These are phyloP conservation scores for Allium cepa DNA, from an alignment of 106 monocot species.

Conservation along the genomic window DNA sequence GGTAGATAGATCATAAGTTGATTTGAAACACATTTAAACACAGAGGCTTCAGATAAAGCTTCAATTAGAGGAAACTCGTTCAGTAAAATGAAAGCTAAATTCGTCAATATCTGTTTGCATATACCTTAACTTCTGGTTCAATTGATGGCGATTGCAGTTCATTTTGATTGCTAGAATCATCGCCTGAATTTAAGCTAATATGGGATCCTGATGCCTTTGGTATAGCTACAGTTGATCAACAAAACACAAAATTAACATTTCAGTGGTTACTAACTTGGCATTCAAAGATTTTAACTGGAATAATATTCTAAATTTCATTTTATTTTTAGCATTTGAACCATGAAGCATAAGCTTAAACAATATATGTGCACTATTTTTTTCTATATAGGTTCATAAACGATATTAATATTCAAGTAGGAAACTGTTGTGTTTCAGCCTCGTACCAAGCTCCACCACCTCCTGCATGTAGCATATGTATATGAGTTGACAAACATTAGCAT, in stretches of 20 bases:
- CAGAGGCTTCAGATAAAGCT: no score
- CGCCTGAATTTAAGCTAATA: background rate
- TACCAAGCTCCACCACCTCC: no score
- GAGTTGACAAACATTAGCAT: no score
- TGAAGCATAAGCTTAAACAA: background rate
- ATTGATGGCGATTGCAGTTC: background rate
- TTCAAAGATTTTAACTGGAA: background rate
- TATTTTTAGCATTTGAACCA: background rate
- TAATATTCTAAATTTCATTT: background rate
- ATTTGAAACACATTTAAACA: no score
- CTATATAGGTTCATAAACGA: background rate
- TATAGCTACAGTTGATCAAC: background rate
- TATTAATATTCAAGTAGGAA: background rate
- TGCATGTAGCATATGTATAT: no score
- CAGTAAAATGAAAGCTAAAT: no score
- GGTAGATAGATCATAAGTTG: no score
- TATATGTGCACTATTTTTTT: background rate
- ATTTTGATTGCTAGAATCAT: background rate
- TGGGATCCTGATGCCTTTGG: background rate
- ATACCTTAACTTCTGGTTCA: background rate
- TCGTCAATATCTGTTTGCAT: no score
- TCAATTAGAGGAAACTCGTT: no score
- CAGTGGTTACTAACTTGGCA: background rate
- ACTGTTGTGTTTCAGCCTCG: no score
- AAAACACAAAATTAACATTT: background rate